Evolutionary conservation across 257 asterid species (phyloP), one percentile per base, ranked within the genome.

Genomic region (Rhazya stricta): DNA sequence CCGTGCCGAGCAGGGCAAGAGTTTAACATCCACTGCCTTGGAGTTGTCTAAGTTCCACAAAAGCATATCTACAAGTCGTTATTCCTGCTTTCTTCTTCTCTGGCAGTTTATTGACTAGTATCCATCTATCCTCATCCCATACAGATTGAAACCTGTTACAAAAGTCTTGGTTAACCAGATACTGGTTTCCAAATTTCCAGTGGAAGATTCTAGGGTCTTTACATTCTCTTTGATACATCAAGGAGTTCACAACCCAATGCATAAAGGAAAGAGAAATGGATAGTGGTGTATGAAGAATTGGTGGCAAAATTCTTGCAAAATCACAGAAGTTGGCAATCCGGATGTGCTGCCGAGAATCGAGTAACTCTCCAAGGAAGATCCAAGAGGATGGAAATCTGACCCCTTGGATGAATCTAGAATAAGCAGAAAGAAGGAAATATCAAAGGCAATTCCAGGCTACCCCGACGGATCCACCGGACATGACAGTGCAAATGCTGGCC

Each of bases 151-250:
- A 48, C 81, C 70, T 65, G 72, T 45, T 56, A 67, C 81, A 69
- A 25, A 76, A 79, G 56, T 83, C 80, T 1, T 79, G 79, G 27
- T 65, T 50, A n/a, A 83, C 81, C 42, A 83, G 69, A 15, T 83
- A 83, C 72, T 79, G 79, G 4, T 79, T 69, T 46, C 83, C 86
- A 7, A 63, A 79, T 61, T 71, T 76, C 86, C 83, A 83, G 41
- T 83, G 78, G 9, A 83, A 83, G 19, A 76, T 71, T 58, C 39
- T 74, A 1, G 91, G 89, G 75, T 94, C 97, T 39, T 71, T 92
- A 69, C 78, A 86, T 13, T 90, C 91, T 67, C 80, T 89, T 10
- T 77, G 85, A 58, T 94, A 94, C 84, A 89, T 91, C 16, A 83
- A 57, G 0, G 91, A 74, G 70, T 84, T 79, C 42, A 54, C 43